Evolutionary conservation across 2,329 filamentous ascomycete species (phyloP).

Genomic region (Ustulina deusta): DNA sequence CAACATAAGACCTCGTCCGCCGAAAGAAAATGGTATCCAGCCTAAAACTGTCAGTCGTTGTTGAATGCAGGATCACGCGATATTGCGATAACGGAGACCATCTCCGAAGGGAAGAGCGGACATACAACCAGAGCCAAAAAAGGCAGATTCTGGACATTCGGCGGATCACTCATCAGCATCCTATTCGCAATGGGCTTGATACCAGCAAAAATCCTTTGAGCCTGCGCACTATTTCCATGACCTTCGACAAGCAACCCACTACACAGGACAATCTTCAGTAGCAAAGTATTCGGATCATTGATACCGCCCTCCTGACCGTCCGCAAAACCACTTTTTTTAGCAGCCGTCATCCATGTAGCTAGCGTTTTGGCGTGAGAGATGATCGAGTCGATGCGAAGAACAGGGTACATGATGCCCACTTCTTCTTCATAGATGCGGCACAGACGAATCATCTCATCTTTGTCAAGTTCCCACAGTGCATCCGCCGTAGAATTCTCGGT

Average conservation of each 20-base stretch:
- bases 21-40: conserved; percentile 82
- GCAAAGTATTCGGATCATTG: conserved; percentile 68
- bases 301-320: conserved; percentile 54
- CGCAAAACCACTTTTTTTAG: conserved; percentile 52
- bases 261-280: conserved; percentile 87
- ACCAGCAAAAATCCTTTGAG: conserved; percentile 78
- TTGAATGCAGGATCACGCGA: background rate
- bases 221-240: conserved; percentile 81
- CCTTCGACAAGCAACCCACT: conserved; percentile 82
- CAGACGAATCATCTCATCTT: conserved; percentile 83
- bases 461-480: conserved; percentile 81
- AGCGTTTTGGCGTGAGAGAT: conserved; percentile 77
- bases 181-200: conserved; percentile 79
- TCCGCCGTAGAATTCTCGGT: conserved; percentile 62
- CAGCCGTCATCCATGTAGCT: conserved; percentile 76
- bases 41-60: conserved; percentile 50
- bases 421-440: conserved; percentile 89
- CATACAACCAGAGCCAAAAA: conserved; percentile 60
- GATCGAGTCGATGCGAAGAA: conserved; percentile 79
- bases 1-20: conserved; percentile 90
- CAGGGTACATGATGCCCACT: conserved; percentile 91
- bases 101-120: conserved; percentile 10
- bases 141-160: conserved; percentile 61
- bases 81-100: background rate
- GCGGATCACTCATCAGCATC: conserved; percentile 67